phyloP scores from a whole-genome alignment of 2,329 filamentous ascomycete species.

The Colletotrichum tropicale region DNA sequence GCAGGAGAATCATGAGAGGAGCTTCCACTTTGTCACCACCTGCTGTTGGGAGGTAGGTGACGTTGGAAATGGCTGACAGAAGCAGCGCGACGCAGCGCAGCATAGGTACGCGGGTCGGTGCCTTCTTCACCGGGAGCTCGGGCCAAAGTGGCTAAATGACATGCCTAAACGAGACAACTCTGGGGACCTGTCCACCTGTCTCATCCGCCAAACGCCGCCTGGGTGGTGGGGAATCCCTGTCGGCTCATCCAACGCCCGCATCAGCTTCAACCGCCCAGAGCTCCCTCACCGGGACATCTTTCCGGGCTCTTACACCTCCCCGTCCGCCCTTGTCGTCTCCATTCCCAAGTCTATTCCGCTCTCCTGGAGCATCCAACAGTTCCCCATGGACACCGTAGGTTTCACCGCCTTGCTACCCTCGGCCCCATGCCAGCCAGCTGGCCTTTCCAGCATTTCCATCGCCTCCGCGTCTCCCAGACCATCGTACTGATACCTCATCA shows the following conservation, averaged over 20 bases:
- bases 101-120: neutral
- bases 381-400: slow-evolving; percentile 26
- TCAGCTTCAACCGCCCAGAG: slow-evolving; percentile 14
- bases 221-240: slow-evolving; percentile 17
- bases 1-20: neutral
- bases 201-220: neutral
- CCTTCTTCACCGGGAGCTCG: neutral
- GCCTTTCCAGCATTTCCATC: neutral
- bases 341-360: neutral
- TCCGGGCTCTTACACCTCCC: neutral
- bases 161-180: neutral
- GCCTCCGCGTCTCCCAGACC: neutral
- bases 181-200: neutral
- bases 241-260: neutral
- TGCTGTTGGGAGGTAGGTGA: neutral
- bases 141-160: slow-evolving; percentile 5
- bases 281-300: neutral
- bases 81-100: neutral
- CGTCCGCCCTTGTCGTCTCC: neutral
- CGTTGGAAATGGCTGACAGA: neutral
- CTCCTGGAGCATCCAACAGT: neutral
- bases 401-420: neutral
- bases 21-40: no score
- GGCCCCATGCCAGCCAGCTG: neutral
- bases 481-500: neutral